Evolutionary conservation across 2,329 filamentous ascomycete species (phyloP).

Genomic region (Elsinoe fawcettii): DNA sequence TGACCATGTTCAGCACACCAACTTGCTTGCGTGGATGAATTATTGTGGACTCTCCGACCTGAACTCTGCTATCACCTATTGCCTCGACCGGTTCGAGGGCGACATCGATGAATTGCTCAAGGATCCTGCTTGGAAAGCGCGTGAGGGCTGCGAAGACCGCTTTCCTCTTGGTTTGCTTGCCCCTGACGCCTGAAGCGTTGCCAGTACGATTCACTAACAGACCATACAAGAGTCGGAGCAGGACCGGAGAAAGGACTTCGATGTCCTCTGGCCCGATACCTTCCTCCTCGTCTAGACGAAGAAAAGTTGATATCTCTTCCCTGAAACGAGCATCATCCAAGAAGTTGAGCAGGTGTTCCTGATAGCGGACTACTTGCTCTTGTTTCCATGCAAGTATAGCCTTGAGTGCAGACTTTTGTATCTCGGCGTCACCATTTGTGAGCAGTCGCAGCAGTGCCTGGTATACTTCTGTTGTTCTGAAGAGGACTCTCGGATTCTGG

Average conservation of each 20-base stretch:
- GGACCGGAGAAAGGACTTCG: constrained; percentile 67
- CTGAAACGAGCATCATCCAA: constrained; percentile 87
- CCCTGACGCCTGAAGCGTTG: constrained; percentile 66
- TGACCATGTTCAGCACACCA: constrained; percentile 85
- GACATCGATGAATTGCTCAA: constrained; percentile 75
- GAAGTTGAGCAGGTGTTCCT: constrained; percentile 77
- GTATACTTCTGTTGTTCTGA: constrained; percentile 67
- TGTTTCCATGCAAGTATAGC: constrained; percentile 86
- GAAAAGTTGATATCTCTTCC: constrained; percentile 84
- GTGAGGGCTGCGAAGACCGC: constrained; percentile 69
- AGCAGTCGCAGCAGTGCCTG: constrained; percentile 65
- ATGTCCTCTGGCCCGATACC: constrained; percentile 68
- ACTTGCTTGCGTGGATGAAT: constrained; percentile 63
- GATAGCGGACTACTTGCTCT: constrained; percentile 64
- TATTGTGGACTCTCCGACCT: background rate
- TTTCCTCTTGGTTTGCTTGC: constrained; percentile 70
- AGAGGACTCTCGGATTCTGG: constrained; percentile 76
- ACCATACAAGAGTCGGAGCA: constrained; percentile 82
- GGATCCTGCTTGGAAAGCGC: constrained; percentile 64
- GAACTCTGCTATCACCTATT: constrained; percentile 29
- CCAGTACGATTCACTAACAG: constrained; percentile 78
- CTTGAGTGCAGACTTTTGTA: constrained; percentile 78
- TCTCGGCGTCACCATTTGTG: constrained; percentile 80
- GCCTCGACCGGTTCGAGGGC: constrained; percentile 53
- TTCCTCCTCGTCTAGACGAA: constrained; percentile 57